phyloP scores from a whole-genome alignment of 352 stramenopile genomes.

The Pythium dissimile region DNA sequence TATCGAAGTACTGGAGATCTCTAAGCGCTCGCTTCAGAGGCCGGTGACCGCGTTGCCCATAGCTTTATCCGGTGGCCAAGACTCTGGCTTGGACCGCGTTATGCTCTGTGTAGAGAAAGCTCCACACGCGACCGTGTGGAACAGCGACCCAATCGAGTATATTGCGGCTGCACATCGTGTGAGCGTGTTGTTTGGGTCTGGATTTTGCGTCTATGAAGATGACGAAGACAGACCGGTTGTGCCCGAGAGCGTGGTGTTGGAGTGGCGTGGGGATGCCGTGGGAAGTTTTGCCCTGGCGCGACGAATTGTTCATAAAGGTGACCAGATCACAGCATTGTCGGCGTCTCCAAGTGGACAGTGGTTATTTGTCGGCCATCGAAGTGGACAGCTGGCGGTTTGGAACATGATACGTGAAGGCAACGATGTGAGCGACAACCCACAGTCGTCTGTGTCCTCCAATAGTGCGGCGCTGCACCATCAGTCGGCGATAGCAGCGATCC shows the following conservation, averaged over 20 bases:
- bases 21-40: constrained; percentile 33
- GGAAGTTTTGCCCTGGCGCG: constrained; percentile 17
- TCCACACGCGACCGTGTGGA: constrained; percentile 23
- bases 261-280: constrained; percentile 26
- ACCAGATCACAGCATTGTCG: constrained; percentile 32
- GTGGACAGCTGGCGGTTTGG: constrained; percentile 54
- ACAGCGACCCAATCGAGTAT: constrained; percentile 34
- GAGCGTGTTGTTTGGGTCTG: constrained; percentile 35
- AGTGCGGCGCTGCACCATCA: background rate
- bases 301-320: constrained; percentile 16
- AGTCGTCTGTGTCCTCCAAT: background rate
- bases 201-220: constrained; percentile 4
- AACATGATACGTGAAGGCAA: constrained; percentile 10
- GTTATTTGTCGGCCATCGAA: constrained; percentile 45
- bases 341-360: constrained; percentile 40
- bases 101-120: constrained; percentile 57
- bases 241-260: constrained; percentile 26
- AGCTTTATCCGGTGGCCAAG: background rate
- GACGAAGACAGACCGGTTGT: background rate
- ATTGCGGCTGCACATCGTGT: constrained; percentile 31
- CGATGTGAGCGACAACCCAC: background rate
- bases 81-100: constrained; percentile 12
- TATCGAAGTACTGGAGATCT: constrained; percentile 48
- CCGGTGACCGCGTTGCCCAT: background rate
- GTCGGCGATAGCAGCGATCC: constrained; percentile 12